These are phyloP conservation scores for Lactarius deliciosus DNA, from an alignment of 768 basidiomycete species.

Conservation along the genomic window DNA sequence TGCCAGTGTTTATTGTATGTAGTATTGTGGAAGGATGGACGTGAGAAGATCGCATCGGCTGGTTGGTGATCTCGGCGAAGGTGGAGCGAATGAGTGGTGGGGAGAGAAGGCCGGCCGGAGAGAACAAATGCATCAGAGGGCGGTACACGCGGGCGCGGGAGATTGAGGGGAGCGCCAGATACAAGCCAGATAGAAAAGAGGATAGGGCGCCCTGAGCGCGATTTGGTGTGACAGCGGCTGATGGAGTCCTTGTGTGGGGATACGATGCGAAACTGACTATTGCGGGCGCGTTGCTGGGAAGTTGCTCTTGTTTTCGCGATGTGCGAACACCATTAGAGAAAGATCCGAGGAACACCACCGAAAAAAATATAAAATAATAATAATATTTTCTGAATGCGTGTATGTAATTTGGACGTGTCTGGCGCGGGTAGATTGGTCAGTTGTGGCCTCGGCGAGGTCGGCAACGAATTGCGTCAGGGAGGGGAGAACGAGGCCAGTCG, in stretches of 20 bases:
- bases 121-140: constrained; percentile 5
- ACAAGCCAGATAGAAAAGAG: neutral
- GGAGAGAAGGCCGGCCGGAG: constrained; percentile 16
- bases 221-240: constrained; percentile 24
- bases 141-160: constrained; percentile 12
- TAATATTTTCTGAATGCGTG: constrained; percentile 4
- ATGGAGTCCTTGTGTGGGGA: constrained; percentile 15
- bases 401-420: neutral
- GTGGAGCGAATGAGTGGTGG: constrained; percentile 21
- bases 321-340: constrained; percentile 2
- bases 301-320: constrained; percentile 16
- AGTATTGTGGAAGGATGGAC: constrained; percentile 8
- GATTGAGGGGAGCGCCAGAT: constrained; percentile 23
- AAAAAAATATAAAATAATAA: neutral
- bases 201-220: constrained; percentile 27
- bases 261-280: constrained; percentile 3
- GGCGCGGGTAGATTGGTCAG: neutral
- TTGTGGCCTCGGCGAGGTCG: constrained; percentile 19
- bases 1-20: neutral
- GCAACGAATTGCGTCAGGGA: constrained; percentile 13
- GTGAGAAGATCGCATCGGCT: constrained; percentile 28
- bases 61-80: constrained; percentile 24
- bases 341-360: constrained; percentile 14
- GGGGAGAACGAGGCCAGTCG: neutral
- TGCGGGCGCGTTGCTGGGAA: constrained; percentile 24